phyloP scores from a whole-genome alignment of 2,329 filamentous ascomycete genomes.

The Colletotrichum phormii region DNA sequence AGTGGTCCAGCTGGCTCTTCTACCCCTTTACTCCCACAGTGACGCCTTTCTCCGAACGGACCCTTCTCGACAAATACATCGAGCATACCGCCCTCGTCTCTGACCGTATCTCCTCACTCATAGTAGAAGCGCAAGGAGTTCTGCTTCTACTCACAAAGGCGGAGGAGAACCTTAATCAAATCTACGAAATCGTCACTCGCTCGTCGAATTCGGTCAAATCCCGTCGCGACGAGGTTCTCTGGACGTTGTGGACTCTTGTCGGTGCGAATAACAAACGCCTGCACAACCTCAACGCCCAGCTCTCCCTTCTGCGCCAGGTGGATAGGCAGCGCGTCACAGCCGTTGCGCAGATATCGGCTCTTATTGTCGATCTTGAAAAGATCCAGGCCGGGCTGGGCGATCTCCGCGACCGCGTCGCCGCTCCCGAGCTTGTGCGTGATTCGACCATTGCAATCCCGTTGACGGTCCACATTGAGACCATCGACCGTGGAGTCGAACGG shows the following conservation, averaged over 20 bases:
- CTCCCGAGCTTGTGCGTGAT: conserved; percentile 70
- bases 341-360: conserved; percentile 74
- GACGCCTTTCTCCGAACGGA: conserved; percentile 66
- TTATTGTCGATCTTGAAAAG: conserved; percentile 78
- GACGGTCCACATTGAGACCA: conserved; percentile 80
- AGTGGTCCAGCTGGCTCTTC: conserved; percentile 59
- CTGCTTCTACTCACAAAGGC: conserved; percentile 74
- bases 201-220: conserved; percentile 70
- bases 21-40: conserved; percentile 71
- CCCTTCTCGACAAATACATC: conserved; percentile 79
- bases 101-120: conserved; percentile 75
- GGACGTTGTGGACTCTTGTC: conserved; percentile 78
- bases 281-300: conserved; percentile 71
- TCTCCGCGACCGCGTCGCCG: conserved; percentile 76
- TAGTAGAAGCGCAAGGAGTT: conserved; percentile 77
- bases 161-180: conserved; percentile 76
- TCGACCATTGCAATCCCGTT: conserved; percentile 67
- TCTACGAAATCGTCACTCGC: conserved; percentile 75
- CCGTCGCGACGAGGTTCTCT: conserved; percentile 74
- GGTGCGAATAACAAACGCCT: conserved; percentile 74
- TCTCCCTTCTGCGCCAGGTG: conserved; percentile 74
- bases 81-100: conserved; percentile 77
- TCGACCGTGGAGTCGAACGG: conserved; percentile 78
- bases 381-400: conserved; percentile 79
- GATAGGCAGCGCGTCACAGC: conserved; percentile 73